Base-by-base conservation (phyloP, 345 rosid species). In the Limnanthes douglasii region DNA sequence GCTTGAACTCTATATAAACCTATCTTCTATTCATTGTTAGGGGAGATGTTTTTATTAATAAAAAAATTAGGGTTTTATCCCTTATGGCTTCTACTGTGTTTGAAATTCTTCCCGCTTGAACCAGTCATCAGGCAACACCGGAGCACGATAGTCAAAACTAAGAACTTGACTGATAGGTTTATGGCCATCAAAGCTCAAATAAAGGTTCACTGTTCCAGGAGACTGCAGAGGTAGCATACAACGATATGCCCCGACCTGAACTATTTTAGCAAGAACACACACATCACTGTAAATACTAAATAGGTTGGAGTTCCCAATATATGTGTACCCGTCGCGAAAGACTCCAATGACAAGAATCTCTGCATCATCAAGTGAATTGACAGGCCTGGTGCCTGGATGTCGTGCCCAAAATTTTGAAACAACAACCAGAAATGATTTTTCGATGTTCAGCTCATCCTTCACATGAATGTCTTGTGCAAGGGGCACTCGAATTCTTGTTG, bases 201-300 rank as follows among this genome's bases (percentile, higher is more conserved):
- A 84, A 9, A 90, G 56, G 50, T 56, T 70, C 31, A 67, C 79
- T 9, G 61, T 9, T 26, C 88, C 96, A 47, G 94, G 76, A 15
- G 69, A 49, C 35, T 75, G 79, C 2, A 76, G 74, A 3, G 73
- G 55, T 59, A 90, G 17, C 18, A 66, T 64, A 64, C 98, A 80
- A 31, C 94, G 77, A 54, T 84, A 90, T 15, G 80, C 96, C 41
- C 98, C 98, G 10, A 34, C 47, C 50, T 80, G 93, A 51, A 90
- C 42, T 50, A 67, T 44, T 39, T 80, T 85, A 2, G 69, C 75
- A 39, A 53, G 68, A 43, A 69, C 62, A 51, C 58, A 56, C 11
- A 51, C 37, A 36, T 75, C 93, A 13, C 96, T 96, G 16, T 88
- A 77, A 18, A 84, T 34, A 62, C 86, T 84, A 45, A 57, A 56